phyloP scores from a whole-genome alignment of 768 basidiomycete species.

The Dioszegia crocea region DNA sequence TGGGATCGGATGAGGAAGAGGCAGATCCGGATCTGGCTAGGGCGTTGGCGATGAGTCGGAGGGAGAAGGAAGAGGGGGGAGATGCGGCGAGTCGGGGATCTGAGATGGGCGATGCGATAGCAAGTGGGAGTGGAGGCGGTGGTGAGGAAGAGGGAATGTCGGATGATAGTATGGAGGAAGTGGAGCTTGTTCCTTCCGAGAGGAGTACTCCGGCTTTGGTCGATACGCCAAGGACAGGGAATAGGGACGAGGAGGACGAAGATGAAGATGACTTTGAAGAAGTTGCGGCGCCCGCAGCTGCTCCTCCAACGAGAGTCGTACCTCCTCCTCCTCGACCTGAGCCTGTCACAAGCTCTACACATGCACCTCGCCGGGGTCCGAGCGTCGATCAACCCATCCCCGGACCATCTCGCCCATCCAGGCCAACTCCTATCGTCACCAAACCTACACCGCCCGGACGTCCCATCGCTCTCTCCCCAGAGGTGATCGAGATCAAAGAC shows the following conservation, averaged over 20 bases:
- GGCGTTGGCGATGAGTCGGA: conserved; percentile 51
- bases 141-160: conserved; percentile 22
- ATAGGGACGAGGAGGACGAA: background rate
- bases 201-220: conserved; percentile 17
- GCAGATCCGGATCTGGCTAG: conserved; percentile 60
- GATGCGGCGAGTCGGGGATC: background rate
- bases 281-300: background rate
- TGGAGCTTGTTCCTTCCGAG: conserved; percentile 32
- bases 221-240: background rate
- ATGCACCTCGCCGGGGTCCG: too few species aligned
- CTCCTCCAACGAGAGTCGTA: background rate
- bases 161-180: conserved; percentile 43
- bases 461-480: background rate
- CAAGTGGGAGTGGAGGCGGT: conserved; percentile 1
- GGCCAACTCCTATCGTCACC: background rate
- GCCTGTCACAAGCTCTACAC: too few species aligned
- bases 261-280: conserved; percentile 10
- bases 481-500: conserved; percentile 7
- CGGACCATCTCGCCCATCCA: background rate
- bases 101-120: too few species aligned
- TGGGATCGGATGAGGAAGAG: conserved; percentile 68
- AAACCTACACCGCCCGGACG: background rate
- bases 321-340: too few species aligned
- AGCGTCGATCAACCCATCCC: background rate
- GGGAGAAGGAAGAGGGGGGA: conserved; percentile 28